Conservation (phyloP, 75 land plant genomes). For the Cryptomeria japonica region DNA sequence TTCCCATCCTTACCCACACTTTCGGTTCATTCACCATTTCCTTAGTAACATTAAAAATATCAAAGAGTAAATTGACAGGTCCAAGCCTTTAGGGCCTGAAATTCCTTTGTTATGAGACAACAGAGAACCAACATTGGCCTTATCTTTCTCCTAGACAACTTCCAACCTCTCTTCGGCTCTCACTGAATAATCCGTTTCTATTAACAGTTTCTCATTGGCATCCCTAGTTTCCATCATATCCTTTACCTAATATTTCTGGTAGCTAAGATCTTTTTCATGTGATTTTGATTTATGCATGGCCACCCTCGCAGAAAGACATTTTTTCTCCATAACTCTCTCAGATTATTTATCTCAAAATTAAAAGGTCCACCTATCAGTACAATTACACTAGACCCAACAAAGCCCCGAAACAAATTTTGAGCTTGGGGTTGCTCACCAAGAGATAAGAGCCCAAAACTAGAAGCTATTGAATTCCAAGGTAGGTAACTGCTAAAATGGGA, state of each 20-base stretch:
- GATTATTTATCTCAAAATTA: too few relatives aligned
- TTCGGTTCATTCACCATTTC: background rate
- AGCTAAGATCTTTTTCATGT: background rate
- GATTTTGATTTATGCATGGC: too few relatives aligned
- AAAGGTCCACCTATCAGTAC: background rate
- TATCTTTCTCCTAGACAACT: background rate
- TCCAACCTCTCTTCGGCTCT: background rate
- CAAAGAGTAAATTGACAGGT: background rate
- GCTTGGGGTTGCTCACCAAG: background rate
- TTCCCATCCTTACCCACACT: background rate
- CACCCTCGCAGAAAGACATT: too few relatives aligned
- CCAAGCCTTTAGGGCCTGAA: background rate
- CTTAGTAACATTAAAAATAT: background rate
- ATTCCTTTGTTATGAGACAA: background rate
- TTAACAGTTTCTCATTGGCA: background rate
- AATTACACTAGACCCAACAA: background rate
- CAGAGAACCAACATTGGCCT: background rate
- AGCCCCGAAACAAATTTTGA: background rate
- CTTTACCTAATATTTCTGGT: background rate
- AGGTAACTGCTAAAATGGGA: background rate
- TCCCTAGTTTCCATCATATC: background rate
- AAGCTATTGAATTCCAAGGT: background rate
- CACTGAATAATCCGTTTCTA: background rate
- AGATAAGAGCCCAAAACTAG: background rate
- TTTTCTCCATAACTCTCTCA: too few relatives aligned